Percentiles rank a stretch among this genome's conserved stretches.
Conservation (phyloP, 768 basidiomycete genomes). For the Serendipita sp. region DNA sequence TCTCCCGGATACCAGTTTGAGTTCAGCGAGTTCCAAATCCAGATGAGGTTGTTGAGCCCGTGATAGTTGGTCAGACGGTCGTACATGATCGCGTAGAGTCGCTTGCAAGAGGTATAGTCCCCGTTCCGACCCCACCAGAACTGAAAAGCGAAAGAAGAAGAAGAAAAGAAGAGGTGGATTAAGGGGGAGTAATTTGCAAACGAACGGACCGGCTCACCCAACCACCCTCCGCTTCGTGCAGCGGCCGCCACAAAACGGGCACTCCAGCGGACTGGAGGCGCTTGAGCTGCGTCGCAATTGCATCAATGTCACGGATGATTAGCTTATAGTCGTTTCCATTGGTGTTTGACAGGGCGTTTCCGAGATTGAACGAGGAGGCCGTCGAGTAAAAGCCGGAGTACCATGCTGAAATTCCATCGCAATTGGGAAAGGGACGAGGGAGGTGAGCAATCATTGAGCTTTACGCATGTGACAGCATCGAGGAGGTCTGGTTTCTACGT, state of each 20-base stretch:
- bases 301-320: constrained; percentile 10
- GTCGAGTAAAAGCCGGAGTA: constrained; percentile 8
- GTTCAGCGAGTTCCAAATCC: constrained; percentile 8
- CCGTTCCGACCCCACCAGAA: constrained; percentile 11
- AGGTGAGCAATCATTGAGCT: neutral
- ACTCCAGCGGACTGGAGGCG: constrained; percentile 8
- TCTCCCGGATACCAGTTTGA: constrained; percentile 10
- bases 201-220: constrained; percentile 2
- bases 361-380: constrained; percentile 9
- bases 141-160: too few relatives aligned
- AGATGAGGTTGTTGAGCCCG: constrained; percentile 10
- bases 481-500: neutral
- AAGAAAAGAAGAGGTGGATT: neutral
- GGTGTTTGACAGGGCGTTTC: constrained; percentile 3
- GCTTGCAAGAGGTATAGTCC: neutral
- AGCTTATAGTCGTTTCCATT: constrained; percentile 9
- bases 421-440: too few relatives aligned
- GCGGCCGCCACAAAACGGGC: constrained; percentile 9
- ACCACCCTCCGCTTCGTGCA: constrained; percentile 9
- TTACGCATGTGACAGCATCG: too few relatives aligned
- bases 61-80: constrained; percentile 10
- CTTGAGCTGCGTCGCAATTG: constrained; percentile 9
- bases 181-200: neutral
- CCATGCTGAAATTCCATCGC: too few relatives aligned
- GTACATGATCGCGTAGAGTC: constrained; percentile 7